Percentiles rank a stretch among this genome's conserved stretches.
phyloP scores from a whole-genome alignment of 805 yeast genomes.

The Kodamaea neixiangensis region DNA sequence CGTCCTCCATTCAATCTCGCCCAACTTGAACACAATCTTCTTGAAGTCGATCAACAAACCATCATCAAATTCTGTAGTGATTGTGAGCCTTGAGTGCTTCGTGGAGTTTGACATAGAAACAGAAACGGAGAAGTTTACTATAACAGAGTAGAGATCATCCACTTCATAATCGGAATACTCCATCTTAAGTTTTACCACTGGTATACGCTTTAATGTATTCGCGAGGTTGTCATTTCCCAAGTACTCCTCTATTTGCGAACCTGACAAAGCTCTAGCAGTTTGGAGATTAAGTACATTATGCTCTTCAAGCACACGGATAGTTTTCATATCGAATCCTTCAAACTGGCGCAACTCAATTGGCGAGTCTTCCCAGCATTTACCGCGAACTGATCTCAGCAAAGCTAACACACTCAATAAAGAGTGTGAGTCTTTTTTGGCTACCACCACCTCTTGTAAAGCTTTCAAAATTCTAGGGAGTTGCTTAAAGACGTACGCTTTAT shows the following conservation, averaged over 20 bases:
- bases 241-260: background rate
- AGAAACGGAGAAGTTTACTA: background rate
- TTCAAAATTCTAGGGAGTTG: slow-evolving; percentile 44
- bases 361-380: slow-evolving; percentile 54
- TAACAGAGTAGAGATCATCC: background rate
- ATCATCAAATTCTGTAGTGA: slow-evolving; percentile 30
- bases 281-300: background rate
- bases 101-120: background rate
- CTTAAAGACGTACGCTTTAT: slow-evolving; percentile 44
- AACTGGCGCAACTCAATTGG: slow-evolving; percentile 48
- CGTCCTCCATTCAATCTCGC: background rate
- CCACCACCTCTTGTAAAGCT: slow-evolving; percentile 47
- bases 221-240: background rate
- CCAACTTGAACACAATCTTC: slow-evolving; percentile 32
- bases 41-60: slow-evolving; percentile 49
- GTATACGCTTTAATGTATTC: background rate
- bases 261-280: background rate
- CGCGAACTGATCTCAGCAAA: slow-evolving; percentile 41
- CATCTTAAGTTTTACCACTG: background rate
- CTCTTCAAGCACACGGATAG: slow-evolving; percentile 27
- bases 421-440: slow-evolving; percentile 41
- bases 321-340: slow-evolving; percentile 46
- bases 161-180: background rate
- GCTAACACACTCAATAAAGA: slow-evolving; percentile 42
- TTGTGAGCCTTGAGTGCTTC: slow-evolving; percentile 25